Conservation (phyloP, 1,139 yeast species). For the Eremothecium cymbalariae region DNA sequence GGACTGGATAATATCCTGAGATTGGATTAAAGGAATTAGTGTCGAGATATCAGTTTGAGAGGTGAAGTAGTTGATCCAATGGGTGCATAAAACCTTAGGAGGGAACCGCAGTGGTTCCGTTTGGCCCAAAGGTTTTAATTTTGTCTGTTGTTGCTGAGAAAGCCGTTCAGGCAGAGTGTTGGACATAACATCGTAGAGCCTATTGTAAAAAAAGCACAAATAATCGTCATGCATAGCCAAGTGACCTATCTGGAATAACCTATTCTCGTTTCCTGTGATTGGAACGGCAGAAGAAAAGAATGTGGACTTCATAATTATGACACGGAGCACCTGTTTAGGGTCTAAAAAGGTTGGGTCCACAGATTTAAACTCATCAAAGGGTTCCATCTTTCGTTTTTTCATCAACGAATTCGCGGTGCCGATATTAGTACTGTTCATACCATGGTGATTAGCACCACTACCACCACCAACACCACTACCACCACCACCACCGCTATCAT, state of each 20-base stretch:
- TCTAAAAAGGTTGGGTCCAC: conserved; percentile 24
- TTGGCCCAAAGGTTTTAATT: background rate
- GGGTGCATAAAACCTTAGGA: conserved; percentile 4
- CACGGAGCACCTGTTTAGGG: conserved; percentile 15
- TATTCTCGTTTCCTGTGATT: conserved; percentile 10
- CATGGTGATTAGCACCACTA: conserved; percentile 7
- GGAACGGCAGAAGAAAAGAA: conserved; percentile 10
- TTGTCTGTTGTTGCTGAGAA: conserved; percentile 4
- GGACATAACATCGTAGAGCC: conserved; percentile 6
- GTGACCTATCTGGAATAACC: conserved; percentile 5
- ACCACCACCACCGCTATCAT: conserved; percentile 1
- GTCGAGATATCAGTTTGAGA: conserved; percentile 14
- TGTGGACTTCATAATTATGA: conserved; percentile 10
- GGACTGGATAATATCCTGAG: conserved; percentile 1
- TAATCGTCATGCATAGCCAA: conserved; percentile 7
- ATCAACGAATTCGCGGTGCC: background rate
- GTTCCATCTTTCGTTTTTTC: conserved; percentile 6
- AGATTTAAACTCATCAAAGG: conserved; percentile 18
- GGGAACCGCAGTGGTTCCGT: conserved; percentile 4
- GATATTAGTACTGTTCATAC: conserved; percentile 5
- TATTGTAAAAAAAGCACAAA: conserved; percentile 6
- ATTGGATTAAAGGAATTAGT: conserved; percentile 11
- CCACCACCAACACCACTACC: conserved; percentile 8
- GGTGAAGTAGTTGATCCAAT: conserved; percentile 6
- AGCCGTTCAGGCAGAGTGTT: conserved; percentile 7